Evolutionary conservation across 306 rosid genomes (phyloP).

Genomic region (Chamaecrista fasciculata): DNA sequence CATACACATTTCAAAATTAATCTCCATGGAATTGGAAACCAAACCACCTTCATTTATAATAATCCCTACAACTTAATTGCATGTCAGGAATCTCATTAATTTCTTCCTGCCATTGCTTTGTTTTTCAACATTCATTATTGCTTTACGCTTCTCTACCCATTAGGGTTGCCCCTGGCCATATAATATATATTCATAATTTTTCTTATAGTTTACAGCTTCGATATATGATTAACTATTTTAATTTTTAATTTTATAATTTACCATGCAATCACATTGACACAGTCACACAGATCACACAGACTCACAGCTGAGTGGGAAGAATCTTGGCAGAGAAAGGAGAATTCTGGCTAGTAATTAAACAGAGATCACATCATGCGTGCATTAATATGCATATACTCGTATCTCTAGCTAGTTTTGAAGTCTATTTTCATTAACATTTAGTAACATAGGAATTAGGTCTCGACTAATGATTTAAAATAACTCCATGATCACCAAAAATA

Average conservation of each 20-base stretch:
- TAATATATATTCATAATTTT: background rate
- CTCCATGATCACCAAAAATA: no score
- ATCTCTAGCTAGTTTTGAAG: no score
- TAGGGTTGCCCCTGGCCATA: background rate
- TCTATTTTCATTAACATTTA: no score
- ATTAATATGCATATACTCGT: no score
- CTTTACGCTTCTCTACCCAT: background rate
- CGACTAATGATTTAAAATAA: no score
- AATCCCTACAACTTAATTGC: constrained; percentile 48
- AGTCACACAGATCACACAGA: background rate
- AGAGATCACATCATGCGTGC: background rate
- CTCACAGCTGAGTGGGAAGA: background rate
- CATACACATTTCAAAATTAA: constrained; percentile 33
- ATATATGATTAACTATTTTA: background rate
- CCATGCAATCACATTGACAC: background rate
- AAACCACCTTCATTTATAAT: constrained; percentile 47
- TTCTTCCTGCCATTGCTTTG: constrained; percentile 21
- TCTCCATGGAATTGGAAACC: constrained; percentile 36
- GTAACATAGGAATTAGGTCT: no score
- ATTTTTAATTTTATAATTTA: no score
- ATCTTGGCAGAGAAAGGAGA: background rate
- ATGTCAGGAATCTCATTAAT: constrained; percentile 75
- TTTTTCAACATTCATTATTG: background rate
- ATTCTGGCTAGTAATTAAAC: background rate
- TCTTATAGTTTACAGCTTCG: background rate